These are phyloP conservation scores for Heterobasidion irregulare DNA, from an alignment of 1,284 basidiomycete genomes.

Conservation along the genomic window DNA sequence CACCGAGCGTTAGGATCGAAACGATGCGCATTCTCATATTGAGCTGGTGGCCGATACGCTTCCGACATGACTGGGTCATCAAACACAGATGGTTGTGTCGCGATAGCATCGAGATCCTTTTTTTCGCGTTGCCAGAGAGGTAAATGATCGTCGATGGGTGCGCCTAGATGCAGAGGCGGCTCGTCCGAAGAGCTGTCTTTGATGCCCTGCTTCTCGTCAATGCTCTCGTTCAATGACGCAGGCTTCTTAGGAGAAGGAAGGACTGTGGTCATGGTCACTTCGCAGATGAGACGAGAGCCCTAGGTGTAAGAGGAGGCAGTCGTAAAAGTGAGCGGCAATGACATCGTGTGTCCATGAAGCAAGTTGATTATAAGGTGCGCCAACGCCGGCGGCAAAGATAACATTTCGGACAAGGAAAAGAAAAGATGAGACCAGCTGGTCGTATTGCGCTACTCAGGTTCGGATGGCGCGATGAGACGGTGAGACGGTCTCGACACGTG, in stretches of 20 bases:
- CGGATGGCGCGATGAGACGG: conserved; percentile 3
- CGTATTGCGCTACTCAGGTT: conserved; percentile 1
- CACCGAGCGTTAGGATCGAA: conserved; percentile 64
- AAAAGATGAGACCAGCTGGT: not conserved
- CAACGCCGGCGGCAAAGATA: not conserved
- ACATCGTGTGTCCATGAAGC: too few species aligned
- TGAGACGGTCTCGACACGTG: conserved; percentile 2
- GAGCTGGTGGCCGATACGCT: conserved; percentile 45
- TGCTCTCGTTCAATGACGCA: not conserved
- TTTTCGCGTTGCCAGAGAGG: conserved; percentile 7
- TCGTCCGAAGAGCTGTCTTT: not conserved
- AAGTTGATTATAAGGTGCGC: too few species aligned
- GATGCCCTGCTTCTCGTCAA: conserved; percentile 1
- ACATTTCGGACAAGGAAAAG: not conserved
- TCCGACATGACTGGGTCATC: conserved; percentile 42
- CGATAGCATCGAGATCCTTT: conserved; percentile 17
- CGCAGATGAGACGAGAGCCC: not conserved
- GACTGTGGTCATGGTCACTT: not conserved
- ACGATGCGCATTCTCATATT: conserved; percentile 57
- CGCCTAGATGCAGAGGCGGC: conserved; percentile 19
- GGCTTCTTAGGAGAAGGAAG: not conserved
- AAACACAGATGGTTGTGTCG: conserved; percentile 28
- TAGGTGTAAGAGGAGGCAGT: not conserved
- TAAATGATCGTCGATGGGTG: conserved; percentile 12
- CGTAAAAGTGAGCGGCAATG: not conserved